These are phyloP conservation scores for Cerrena zonata DNA, from an alignment of 1,284 basidiomycete species.

Conservation along the genomic window DNA sequence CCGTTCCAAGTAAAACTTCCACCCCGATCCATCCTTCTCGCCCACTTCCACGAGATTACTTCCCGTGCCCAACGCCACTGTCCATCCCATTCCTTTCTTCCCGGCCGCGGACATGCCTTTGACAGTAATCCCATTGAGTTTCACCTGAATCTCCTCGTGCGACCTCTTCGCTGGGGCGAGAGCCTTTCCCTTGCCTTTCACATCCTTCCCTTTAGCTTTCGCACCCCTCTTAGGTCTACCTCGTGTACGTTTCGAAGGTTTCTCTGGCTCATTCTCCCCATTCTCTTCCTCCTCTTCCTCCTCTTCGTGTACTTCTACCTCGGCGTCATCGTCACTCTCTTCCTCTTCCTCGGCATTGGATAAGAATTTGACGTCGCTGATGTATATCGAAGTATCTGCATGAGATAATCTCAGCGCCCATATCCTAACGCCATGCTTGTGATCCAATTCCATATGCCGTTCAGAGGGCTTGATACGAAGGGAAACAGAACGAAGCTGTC, in stretches of 20 bases:
- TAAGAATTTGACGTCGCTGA: conserved; percentile 50
- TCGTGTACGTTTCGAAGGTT: conserved; percentile 15
- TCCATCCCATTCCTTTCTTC: conserved; percentile 43
- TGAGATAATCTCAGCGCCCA: conserved; percentile 59
- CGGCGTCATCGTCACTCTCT: conserved; percentile 16
- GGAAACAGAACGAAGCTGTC: conserved; percentile 36
- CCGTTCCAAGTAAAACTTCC: conserved; percentile 63
- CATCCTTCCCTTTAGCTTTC: conserved; percentile 24
- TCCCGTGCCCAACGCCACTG: conserved; percentile 47
- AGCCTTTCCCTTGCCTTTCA: conserved; percentile 13
- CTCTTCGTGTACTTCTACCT: conserved; percentile 4
- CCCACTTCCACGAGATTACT: conserved; percentile 61
- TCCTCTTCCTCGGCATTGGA: conserved; percentile 33
- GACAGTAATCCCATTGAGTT: conserved; percentile 24
- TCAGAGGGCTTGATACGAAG: conserved; percentile 53
- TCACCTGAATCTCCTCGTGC: conserved; percentile 20
- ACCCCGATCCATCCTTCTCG: conserved; percentile 56
- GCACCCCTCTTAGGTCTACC: conserved; percentile 18
- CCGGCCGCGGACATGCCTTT: conserved; percentile 3
- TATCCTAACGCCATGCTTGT: conserved; percentile 57
- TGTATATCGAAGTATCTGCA: conserved; percentile 45
- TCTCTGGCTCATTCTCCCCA: conserved; percentile 11
- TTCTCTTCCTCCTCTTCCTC: conserved; percentile 18
- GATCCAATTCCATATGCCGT: conserved; percentile 50
- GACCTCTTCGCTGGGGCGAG: conserved; percentile 2